A percentile compares a stretch with the other conserved stretches of the same genome.
These are phyloP conservation scores for Dissophora ornata DNA, from an alignment of 192 early-diverging fungal genomes.

Conservation along the genomic window DNA sequence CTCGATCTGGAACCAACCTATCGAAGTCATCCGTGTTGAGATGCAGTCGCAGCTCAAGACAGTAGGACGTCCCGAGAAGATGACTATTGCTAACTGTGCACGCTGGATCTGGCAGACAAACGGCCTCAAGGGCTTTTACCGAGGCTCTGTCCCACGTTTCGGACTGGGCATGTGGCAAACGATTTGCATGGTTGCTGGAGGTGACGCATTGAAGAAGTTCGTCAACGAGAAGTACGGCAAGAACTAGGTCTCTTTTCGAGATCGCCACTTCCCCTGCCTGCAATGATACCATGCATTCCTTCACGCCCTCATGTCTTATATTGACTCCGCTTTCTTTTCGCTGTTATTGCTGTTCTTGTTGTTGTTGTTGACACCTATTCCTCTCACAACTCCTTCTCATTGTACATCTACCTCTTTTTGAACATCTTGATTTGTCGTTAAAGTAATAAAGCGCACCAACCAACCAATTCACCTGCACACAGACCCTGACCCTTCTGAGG, in stretches of 20 bases:
- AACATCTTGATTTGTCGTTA: no score
- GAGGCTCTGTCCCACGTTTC: conserved; percentile 84
- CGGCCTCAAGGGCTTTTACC: conserved; percentile 93
- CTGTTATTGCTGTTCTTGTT: no score
- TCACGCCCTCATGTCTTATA: no score
- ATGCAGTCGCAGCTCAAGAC: conserved; percentile 97
- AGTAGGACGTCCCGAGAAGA: conserved; percentile 88
- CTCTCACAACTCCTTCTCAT: no score
- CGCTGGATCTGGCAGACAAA: conserved; percentile 93
- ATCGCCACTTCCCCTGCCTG: no score
- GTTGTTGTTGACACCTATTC: no score
- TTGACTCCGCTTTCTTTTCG: no score
- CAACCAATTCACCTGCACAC: no score
- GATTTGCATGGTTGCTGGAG: conserved; percentile 91
- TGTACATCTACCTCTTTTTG: conserved; percentile 3
- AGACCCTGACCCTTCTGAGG: no score
- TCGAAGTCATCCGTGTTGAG: conserved; percentile 98
- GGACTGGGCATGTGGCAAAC: conserved; percentile 84
- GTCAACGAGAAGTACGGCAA: conserved; percentile 48
- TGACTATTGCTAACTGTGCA: conserved; percentile 87
- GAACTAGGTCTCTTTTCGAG: not conserved
- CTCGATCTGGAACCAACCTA: conserved; percentile 98
- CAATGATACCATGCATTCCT: not conserved
- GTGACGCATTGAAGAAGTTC: conserved; percentile 56
- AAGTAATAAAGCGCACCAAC: not conserved